Conservation (phyloP, 495 filamentous ascomycete species). For the Aspergillus leporis region DNA sequence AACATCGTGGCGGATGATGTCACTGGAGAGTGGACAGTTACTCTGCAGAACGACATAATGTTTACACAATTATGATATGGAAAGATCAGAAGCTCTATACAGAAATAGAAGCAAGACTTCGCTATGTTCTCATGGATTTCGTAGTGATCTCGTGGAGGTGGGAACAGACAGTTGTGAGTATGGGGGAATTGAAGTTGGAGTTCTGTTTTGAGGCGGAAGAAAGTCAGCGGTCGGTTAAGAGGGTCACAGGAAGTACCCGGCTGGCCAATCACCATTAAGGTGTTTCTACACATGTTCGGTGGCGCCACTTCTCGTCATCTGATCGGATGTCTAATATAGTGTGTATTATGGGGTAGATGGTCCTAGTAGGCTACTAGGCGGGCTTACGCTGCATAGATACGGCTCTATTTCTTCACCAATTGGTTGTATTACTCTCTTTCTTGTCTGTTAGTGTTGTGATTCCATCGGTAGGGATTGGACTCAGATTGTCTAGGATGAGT, state of each 20-base stretch:
- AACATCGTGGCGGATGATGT: slow-evolving; percentile 58
- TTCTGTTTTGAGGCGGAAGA: slow-evolving; percentile 26
- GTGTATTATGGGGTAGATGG: background rate
- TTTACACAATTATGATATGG: background rate
- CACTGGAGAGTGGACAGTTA: slow-evolving; percentile 40
- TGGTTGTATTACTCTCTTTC: background rate
- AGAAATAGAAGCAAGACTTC: background rate
- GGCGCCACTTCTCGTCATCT: slow-evolving; percentile 33
- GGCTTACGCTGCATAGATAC: background rate
- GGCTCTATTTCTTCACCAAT: background rate
- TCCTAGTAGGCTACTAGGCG: background rate
- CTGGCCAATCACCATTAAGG: slow-evolving; percentile 43
- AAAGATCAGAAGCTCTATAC: slow-evolving; percentile 9
- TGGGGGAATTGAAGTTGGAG: slow-evolving; percentile 10
- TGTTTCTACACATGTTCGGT: slow-evolving; percentile 43
- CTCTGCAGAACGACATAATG: slow-evolving; percentile 40
- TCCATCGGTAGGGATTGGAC: background rate
- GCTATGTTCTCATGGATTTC: slow-evolving; percentile 10
- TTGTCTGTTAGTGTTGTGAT: background rate
- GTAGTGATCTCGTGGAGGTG: slow-evolving; percentile 10
- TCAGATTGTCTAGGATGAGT: background rate
- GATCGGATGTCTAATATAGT: slow-evolving; percentile 6
- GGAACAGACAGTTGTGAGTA: slow-evolving; percentile 22
- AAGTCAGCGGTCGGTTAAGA: slow-evolving; percentile 23
- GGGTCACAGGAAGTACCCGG: slow-evolving; percentile 7